Evolutionary conservation across 805 yeast genomes (phyloP).

Genomic region (Maudiozyma serrabonitensis): DNA sequence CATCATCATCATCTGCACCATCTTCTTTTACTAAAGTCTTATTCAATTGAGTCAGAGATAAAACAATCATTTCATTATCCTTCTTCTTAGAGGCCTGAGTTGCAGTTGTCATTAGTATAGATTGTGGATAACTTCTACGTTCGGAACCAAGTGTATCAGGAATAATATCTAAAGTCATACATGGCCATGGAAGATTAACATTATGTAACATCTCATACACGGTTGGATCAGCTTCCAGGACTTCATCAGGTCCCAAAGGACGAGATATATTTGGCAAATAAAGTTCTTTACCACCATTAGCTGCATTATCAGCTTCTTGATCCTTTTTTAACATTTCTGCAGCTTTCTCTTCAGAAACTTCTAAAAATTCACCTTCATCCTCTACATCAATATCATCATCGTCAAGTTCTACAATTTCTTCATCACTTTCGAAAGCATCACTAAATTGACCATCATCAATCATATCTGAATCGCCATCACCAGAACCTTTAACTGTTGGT

Average conservation of each 20-base stretch:
- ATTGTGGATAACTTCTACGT: slow-evolving; percentile 83
- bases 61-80: slow-evolving; percentile 79
- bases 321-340: slow-evolving; percentile 32
- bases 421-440: slow-evolving; percentile 88
- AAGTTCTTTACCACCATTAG: slow-evolving; percentile 35
- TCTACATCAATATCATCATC: slow-evolving; percentile 36
- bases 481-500: slow-evolving; percentile 28
- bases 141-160: slow-evolving; percentile 84
- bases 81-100: slow-evolving; percentile 83
- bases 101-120: slow-evolving; percentile 78
- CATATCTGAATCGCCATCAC: slow-evolving; percentile 43
- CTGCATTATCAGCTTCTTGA: slow-evolving; percentile 28
- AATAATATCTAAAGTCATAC: slow-evolving; percentile 79
- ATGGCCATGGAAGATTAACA: slow-evolving; percentile 94
- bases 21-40: slow-evolving; percentile 85
- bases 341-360: slow-evolving; percentile 29
- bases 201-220: slow-evolving; percentile 96
- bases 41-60: slow-evolving; percentile 71
- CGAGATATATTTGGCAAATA: slow-evolving; percentile 83
- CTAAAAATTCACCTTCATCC: slow-evolving; percentile 28
- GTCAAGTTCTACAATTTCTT: slow-evolving; percentile 76
- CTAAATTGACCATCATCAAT: slow-evolving; percentile 85
- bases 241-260: slow-evolving; percentile 93
- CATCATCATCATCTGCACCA: slow-evolving; percentile 64
- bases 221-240: slow-evolving; percentile 89